phyloP scores from a whole-genome alignment of 83 land plant genomes.

The Picea mariana region DNA sequence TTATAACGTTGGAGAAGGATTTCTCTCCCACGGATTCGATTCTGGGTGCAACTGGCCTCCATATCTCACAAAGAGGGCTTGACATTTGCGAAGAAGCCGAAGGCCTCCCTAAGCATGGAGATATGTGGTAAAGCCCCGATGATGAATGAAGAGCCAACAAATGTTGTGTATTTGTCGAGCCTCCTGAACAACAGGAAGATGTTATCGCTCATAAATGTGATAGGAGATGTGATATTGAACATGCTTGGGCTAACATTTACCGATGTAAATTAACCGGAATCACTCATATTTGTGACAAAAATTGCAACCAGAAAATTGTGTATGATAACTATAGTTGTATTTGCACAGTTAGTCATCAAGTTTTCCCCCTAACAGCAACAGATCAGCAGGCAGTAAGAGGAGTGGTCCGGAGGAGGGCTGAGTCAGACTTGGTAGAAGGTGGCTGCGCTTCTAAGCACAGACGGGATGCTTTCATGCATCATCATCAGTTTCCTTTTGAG shows the following conservation, averaged over 20 bases:
- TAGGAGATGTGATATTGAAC: slow-evolving; percentile 61
- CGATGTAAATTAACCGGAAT: slow-evolving; percentile 69
- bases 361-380: slow-evolving; percentile 52
- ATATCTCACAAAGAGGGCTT: background rate
- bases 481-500: slow-evolving; percentile 68
- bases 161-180: slow-evolving; percentile 65
- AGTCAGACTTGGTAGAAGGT: slow-evolving; percentile 30
- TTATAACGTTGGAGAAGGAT: too few species aligned
- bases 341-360: slow-evolving; percentile 61
- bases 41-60: background rate
- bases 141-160: slow-evolving; percentile 37
- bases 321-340: slow-evolving; percentile 78
- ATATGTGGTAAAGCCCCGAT: background rate
- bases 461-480: slow-evolving; percentile 37
- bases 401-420: slow-evolving; percentile 60
- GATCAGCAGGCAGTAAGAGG: slow-evolving; percentile 72
- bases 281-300: slow-evolving; percentile 80
- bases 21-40: too few species aligned
- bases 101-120: background rate
- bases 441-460: slow-evolving; percentile 59
- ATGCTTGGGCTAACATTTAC: slow-evolving; percentile 66
- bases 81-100: background rate
- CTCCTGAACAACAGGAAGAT: slow-evolving; percentile 47
- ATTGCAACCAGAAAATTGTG: slow-evolving; percentile 75
- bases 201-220: slow-evolving; percentile 65